A percentile compares a stretch with the other conserved stretches of the same genome.
phyloP scores from a whole-genome alignment of 176 grass and related monocot species.

The Triticum urartu region DNA sequence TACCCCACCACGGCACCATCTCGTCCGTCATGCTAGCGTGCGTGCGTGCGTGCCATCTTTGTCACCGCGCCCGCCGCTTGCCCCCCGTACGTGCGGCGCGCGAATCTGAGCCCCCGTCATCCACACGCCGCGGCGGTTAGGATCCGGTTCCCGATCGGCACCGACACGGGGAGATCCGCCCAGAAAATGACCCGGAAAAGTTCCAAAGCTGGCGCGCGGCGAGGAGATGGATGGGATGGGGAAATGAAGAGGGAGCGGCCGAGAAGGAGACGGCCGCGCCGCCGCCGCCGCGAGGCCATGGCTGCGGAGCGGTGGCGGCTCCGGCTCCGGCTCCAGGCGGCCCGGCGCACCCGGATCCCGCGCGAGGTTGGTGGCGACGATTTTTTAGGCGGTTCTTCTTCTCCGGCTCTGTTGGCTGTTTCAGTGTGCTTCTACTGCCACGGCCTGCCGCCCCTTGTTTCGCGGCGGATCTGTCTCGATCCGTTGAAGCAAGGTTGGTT shows the following conservation, averaged over 20 bases:
- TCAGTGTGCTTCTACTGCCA: not conserved
- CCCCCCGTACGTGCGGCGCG: too few relatives aligned
- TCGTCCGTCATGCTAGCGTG: not conserved
- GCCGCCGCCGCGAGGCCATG: not conserved
- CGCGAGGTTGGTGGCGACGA: constrained; percentile 28
- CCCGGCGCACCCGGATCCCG: not conserved
- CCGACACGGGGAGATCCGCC: not conserved
- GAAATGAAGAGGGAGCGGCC: not conserved
- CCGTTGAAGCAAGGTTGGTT: not conserved
- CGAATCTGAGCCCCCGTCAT: not conserved
- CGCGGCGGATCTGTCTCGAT: constrained; percentile 12
- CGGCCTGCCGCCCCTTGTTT: not conserved
- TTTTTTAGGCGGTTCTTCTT: not conserved
- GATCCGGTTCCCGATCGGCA: constrained; percentile 7
- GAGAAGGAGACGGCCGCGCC: not conserved
- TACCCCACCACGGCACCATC: not conserved
- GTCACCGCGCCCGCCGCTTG: not conserved
- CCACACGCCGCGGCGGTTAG: not conserved
- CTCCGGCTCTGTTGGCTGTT: not conserved
- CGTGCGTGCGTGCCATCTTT: not conserved
- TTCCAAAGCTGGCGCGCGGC: not conserved
- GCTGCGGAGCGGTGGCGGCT: not conserved
- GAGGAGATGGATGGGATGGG: not conserved
- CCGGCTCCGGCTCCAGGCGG: not conserved
- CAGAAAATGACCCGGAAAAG: not conserved